Evolutionary conservation across 164 flowering plant species (phyloP).

Genomic region (Protea cynaroides): DNA sequence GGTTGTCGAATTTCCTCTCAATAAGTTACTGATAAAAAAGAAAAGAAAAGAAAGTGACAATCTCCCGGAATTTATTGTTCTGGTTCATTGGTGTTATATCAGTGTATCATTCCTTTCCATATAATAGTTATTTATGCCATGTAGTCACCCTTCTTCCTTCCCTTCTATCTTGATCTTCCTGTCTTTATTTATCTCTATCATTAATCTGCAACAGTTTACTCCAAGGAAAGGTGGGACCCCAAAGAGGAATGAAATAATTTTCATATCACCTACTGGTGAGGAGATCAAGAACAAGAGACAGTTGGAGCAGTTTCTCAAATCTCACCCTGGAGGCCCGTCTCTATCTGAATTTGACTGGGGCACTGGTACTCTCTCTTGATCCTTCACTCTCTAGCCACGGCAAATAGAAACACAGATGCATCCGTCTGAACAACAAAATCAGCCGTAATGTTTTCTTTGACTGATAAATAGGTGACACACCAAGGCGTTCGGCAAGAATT

Average conservation of each 20-base stretch:
- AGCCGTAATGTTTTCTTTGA: not conserved
- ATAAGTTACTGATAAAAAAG: no score
- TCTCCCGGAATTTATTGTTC: no score
- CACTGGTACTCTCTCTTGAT: conserved; percentile 27
- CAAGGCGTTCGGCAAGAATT: conserved; percentile 51
- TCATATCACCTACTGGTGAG: conserved; percentile 46
- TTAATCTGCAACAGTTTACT: conserved; percentile 18
- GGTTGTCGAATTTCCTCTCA: no score
- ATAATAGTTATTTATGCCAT: no score
- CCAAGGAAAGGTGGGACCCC: conserved; percentile 37
- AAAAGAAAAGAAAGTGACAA: no score
- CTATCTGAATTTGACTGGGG: conserved; percentile 47
- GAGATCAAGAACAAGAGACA: conserved; percentile 40
- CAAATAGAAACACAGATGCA: not conserved
- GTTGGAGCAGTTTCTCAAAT: conserved; percentile 35
- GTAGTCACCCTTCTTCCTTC: no score
- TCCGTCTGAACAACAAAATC: not conserved
- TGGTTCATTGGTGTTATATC: no score
- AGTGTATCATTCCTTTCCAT: no score
- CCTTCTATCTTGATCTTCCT: no score
- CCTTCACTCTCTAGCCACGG: not conserved
- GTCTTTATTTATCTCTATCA: not conserved
- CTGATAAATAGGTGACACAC: conserved; percentile 41
- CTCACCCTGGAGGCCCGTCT: conserved; percentile 42
- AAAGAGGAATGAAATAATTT: conserved; percentile 33